phyloP scores from a whole-genome alignment of 2,329 filamentous ascomycete species.

The Neocatenulostroma microsporum region DNA sequence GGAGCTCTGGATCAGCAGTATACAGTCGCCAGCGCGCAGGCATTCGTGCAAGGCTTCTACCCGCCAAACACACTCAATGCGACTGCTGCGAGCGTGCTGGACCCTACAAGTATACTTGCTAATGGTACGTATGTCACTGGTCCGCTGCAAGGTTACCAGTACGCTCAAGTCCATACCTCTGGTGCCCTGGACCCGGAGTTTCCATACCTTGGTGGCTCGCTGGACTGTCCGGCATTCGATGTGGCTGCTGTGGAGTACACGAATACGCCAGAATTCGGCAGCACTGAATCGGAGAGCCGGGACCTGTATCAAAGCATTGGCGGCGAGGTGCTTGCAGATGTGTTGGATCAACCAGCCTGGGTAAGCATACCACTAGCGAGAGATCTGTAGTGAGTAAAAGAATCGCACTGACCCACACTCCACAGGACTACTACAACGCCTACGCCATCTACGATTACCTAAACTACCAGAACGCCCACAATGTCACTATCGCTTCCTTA shows the following conservation, averaged over 20 bases:
- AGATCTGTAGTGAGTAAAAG: too few species aligned
- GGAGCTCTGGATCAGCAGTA: slow-evolving; percentile 42
- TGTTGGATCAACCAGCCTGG: slow-evolving; percentile 28
- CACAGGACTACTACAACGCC: slow-evolving; percentile 48
- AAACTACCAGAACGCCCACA: slow-evolving; percentile 47
- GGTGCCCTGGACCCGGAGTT: slow-evolving; percentile 42
- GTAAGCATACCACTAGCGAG: too few species aligned
- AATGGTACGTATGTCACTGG: slow-evolving; percentile 40
- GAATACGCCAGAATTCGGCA: slow-evolving; percentile 33
- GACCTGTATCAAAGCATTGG: slow-evolving; percentile 43
- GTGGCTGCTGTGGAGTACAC: slow-evolving; percentile 35
- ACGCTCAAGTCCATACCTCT: slow-evolving; percentile 43
- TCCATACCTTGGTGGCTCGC: slow-evolving; percentile 42
- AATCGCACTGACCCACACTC: too few species aligned
- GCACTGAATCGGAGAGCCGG: slow-evolving; percentile 31
- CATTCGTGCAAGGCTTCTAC: slow-evolving; percentile 56
- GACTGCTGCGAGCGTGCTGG: slow-evolving; percentile 24
- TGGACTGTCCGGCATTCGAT: slow-evolving; percentile 24
- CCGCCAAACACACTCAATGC: slow-evolving; percentile 36
- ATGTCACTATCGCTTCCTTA: slow-evolving; percentile 33
- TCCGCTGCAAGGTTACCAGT: slow-evolving; percentile 52
- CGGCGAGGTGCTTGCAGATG: slow-evolving; percentile 35
- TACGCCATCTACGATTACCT: slow-evolving; percentile 50
- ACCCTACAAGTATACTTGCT: slow-evolving; percentile 37
- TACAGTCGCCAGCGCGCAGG: slow-evolving; percentile 47